Evolutionary conservation across 2,329 filamentous ascomycete species (phyloP).

Genomic region (Nigrospora sphaerica): DNA sequence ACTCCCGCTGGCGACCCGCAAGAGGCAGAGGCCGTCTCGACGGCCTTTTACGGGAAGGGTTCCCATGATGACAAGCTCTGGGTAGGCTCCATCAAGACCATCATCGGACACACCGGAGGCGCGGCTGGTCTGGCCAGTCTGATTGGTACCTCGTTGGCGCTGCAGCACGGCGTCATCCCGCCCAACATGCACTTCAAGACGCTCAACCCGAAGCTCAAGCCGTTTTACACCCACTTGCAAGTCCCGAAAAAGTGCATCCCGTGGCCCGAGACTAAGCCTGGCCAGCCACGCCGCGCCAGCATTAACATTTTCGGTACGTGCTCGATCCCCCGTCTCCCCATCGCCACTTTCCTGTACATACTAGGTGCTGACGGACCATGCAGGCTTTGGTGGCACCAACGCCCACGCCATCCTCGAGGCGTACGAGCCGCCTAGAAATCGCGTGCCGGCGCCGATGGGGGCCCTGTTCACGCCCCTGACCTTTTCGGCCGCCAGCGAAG

Average conservation of each 20-base stretch:
- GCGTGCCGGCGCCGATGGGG: neutral
- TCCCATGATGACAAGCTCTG: constrained; percentile 2
- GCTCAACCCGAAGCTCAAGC: constrained; percentile 15
- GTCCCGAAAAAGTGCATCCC: constrained; percentile 2
- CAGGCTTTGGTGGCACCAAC: neutral
- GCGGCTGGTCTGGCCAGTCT: constrained; percentile 14
- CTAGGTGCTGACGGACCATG: neutral
- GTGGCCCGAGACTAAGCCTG: constrained; percentile 6
- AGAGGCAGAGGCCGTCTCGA: constrained; percentile 12
- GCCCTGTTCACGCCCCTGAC: neutral
- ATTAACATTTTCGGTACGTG: constrained; percentile 17
- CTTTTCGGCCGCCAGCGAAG: neutral
- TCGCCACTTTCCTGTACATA: constrained; percentile 5
- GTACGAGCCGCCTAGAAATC: neutral
- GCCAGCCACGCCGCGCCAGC: constrained; percentile 8
- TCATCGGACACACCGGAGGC: constrained; percentile 10
- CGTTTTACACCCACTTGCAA: constrained; percentile 9
- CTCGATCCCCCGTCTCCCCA: constrained; percentile 11
- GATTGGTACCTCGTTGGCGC: constrained; percentile 8
- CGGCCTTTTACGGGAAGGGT: constrained; percentile 1
- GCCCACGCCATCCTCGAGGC: neutral
- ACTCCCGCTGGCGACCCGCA: constrained; percentile 9
- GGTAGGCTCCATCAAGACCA: constrained; percentile 14
- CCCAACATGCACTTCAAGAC: constrained; percentile 21
- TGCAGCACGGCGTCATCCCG: constrained; percentile 9